A percentile compares a stretch with the other conserved stretches of the same genome.
Conservation (phyloP, 805 yeast genomes). For the Saccharomycopsis oosterbeekiorum region DNA sequence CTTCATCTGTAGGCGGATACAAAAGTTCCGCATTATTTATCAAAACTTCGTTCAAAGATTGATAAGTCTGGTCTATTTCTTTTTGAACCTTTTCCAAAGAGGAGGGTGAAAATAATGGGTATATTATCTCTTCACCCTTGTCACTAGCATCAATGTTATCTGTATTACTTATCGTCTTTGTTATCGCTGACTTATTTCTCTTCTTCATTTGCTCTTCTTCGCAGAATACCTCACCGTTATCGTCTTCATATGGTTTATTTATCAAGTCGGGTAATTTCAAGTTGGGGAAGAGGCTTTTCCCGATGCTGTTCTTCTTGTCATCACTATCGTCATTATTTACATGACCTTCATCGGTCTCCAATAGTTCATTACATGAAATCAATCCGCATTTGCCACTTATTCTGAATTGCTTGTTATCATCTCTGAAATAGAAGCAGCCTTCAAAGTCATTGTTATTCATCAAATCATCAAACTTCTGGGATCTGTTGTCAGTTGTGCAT, state of each 20-base stretch:
- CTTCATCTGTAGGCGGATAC: slow-evolving; percentile 44
- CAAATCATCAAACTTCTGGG: slow-evolving; percentile 49
- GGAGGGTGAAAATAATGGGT: slow-evolving; percentile 14
- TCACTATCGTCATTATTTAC: background rate
- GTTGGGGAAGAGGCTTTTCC: slow-evolving; percentile 6
- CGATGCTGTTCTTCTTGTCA: background rate
- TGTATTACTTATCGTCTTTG: background rate
- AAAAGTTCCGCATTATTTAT: slow-evolving; percentile 17
- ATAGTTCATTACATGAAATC: slow-evolving; percentile 22
- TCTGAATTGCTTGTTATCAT: slow-evolving; percentile 57
- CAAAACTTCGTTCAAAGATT: slow-evolving; percentile 7
- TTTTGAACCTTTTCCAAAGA: slow-evolving; percentile 9
- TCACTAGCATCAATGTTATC: background rate
- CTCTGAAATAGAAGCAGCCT: slow-evolving; percentile 65
- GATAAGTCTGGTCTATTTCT: slow-evolving; percentile 1
- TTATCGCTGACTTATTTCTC: background rate
- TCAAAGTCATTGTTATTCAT: slow-evolving; percentile 49
- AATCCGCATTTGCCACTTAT: slow-evolving; percentile 55
- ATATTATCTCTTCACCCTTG: background rate
- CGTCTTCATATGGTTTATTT: slow-evolving; percentile 21
- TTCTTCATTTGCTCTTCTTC: slow-evolving; percentile 7
- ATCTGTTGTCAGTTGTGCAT: slow-evolving; percentile 63
- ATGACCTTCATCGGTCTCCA: slow-evolving; percentile 12
- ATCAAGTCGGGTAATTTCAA: slow-evolving; percentile 24
- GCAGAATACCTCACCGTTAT: slow-evolving; percentile 11